These are phyloP conservation scores for Aurinia saxatilis DNA, from an alignment of 345 rosid species.

Conservation along the genomic window DNA sequence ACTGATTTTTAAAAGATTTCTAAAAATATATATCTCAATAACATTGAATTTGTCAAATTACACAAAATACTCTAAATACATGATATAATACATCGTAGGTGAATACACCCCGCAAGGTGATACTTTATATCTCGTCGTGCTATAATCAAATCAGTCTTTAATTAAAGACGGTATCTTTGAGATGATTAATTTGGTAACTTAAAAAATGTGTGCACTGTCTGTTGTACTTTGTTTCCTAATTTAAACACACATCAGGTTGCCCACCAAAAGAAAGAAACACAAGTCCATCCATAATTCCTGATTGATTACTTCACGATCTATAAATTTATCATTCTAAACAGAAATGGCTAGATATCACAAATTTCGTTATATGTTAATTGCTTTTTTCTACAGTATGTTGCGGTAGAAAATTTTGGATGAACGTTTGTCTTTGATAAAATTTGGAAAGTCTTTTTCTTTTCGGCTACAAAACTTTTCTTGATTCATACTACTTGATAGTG, in stretches of 20 bases:
- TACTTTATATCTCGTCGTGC: background rate
- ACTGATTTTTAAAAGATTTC: too few relatives aligned
- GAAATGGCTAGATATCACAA: background rate
- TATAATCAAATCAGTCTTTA: background rate
- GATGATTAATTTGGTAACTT: background rate
- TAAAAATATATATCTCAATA: too few relatives aligned
- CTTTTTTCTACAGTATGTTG: background rate
- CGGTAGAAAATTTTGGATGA: too few relatives aligned
- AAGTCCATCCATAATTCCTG: background rate
- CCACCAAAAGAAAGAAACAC: background rate
- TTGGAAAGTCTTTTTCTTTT: too few relatives aligned
- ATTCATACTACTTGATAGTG: background rate
- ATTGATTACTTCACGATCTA: background rate
- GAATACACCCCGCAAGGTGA: too few relatives aligned
- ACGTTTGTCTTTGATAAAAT: too few relatives aligned
- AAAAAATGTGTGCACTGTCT: background rate
- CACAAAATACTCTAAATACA: too few relatives aligned
- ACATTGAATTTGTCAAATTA: too few relatives aligned
- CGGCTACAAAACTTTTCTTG: background rate
- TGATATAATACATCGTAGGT: too few relatives aligned
- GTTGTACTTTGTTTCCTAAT: conserved; percentile 1
- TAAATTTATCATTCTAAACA: background rate
- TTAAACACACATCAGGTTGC: background rate
- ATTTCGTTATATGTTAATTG: background rate
- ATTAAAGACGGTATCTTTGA: background rate